Conservation (phyloP, 345 rosid species). For the Brassica juncea region DNA sequence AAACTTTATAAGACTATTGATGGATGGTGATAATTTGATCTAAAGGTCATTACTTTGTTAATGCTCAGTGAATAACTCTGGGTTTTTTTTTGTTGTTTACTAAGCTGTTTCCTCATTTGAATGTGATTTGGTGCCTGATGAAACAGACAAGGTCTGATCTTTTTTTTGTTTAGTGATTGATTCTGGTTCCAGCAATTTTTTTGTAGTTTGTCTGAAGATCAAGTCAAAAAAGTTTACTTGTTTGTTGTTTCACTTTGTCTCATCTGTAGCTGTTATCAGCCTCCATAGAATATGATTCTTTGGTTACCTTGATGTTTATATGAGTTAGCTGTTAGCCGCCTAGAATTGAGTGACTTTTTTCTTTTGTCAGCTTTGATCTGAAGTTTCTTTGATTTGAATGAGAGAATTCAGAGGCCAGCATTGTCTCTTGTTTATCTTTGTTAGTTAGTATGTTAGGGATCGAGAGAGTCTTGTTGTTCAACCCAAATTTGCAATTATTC, state of each 20-base stretch:
- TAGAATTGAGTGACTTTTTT: slow-evolving; percentile 2
- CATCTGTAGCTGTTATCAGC: not conserved
- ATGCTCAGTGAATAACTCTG: not conserved
- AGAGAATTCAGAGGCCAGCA: slow-evolving; percentile 6
- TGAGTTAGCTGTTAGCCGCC: not conserved
- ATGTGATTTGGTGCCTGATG: not conserved
- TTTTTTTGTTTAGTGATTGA: not conserved
- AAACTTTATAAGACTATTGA: not conserved
- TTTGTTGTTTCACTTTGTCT: not conserved
- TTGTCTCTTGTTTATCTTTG: slow-evolving; percentile 11
- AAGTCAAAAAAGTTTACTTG: not conserved
- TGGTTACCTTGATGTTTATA: slow-evolving; percentile 8
- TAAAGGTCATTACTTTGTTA: not conserved
- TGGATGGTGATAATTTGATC: not conserved
- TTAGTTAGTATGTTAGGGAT: not conserved
- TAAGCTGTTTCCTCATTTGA: not conserved
- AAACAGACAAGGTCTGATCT: not conserved
- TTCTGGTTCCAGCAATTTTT: not conserved
- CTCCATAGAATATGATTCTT: not conserved
- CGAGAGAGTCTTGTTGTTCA: not conserved
- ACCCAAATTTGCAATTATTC: not conserved
- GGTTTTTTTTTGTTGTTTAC: not conserved
- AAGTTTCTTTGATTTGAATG: not conserved
- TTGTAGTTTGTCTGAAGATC: not conserved
- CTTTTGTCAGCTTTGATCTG: not conserved